Base-by-base conservation (phyloP, 495 filamentous ascomycete species). In the Neurospora sp. region DNA sequence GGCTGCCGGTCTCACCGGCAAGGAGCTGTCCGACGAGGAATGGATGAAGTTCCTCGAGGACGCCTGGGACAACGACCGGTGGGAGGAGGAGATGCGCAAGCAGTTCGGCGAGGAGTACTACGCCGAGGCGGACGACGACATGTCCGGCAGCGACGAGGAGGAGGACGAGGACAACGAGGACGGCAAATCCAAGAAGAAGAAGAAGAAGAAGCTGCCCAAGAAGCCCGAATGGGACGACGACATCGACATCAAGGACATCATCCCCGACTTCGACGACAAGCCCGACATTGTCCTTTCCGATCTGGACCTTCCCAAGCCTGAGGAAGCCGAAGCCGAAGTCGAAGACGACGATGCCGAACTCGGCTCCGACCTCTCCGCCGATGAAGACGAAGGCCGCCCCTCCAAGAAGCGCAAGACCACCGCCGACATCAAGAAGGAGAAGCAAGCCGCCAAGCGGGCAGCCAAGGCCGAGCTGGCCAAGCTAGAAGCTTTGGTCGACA, bases 151-250 rank as follows among this genome's bases (percentile, higher is more conserved):
- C 22, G 83, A 79, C 1, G 82, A 83, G 35, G 85, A 86, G 27
- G 81, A 74, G 1, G 74, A 76, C 1, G 77, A 78, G 16, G 78
- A 72, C 3, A 80, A 22, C 12, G 76, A 73, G 38, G 59, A 68
- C 69, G 69, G 35, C 22, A 73, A 77, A 14, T 53, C 45, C 53
- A 75, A 74, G 44, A 71, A 44, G 14, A 73, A 75, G 22, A 22
- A 68, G 39, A 84, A 83, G 74, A 87, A 86, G 75, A 89, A 87
- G 73, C 89, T 88, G 73, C 81, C 88, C 20, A 96, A 93, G 85
- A 99, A 99, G 85, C 96, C 96, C 22, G 92, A 90, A 71, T 99
- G 94, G 93, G 92, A 97, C 73, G 93, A 97, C 75, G 96, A 99
- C 77, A 97, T 98, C 77, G 94, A 97, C 77, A 98, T 98, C 82